Conservation (phyloP, 352 stramenopile genomes). For the Globisporangium rhizosaccharum region DNA sequence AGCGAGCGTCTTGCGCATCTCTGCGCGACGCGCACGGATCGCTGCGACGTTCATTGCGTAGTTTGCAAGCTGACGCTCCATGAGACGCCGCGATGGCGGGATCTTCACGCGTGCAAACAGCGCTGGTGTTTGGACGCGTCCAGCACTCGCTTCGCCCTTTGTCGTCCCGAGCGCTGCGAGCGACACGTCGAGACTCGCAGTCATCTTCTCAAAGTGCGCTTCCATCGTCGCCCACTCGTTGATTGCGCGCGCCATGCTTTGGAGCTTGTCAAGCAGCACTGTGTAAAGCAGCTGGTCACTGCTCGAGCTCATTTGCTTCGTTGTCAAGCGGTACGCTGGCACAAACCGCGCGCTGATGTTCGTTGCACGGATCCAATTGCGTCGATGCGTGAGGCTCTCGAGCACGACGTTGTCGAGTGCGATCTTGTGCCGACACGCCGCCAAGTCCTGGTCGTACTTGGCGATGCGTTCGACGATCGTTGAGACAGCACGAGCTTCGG, state of each 20-base stretch:
- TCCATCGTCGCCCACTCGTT: slow-evolving; percentile 80
- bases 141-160: not conserved
- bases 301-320: slow-evolving; percentile 62
- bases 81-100: slow-evolving; percentile 53
- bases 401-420: slow-evolving; percentile 52
- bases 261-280: slow-evolving; percentile 66
- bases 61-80: slow-evolving; percentile 68
- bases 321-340: slow-evolving; percentile 57
- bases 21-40: slow-evolving; percentile 41
- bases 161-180: slow-evolving; percentile 42
- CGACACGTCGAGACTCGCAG: slow-evolving; percentile 38
- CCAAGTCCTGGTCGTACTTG: slow-evolving; percentile 50
- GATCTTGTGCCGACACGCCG: slow-evolving; percentile 47
- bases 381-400: slow-evolving; percentile 56
- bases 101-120: slow-evolving; percentile 57
- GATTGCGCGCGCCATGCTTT: slow-evolving; percentile 41
- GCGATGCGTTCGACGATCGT: slow-evolving; percentile 48
- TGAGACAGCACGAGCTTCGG: slow-evolving; percentile 35
- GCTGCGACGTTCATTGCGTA: slow-evolving; percentile 48
- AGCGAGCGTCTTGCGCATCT: slow-evolving; percentile 44
- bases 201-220: slow-evolving; percentile 61
- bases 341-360: slow-evolving; percentile 66
- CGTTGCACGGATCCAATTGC: slow-evolving; percentile 53
- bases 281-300: slow-evolving; percentile 72
- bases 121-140: slow-evolving; percentile 16